phyloP scores from a whole-genome alignment of 345 rosid species.

The Eucalyptus regnans region DNA sequence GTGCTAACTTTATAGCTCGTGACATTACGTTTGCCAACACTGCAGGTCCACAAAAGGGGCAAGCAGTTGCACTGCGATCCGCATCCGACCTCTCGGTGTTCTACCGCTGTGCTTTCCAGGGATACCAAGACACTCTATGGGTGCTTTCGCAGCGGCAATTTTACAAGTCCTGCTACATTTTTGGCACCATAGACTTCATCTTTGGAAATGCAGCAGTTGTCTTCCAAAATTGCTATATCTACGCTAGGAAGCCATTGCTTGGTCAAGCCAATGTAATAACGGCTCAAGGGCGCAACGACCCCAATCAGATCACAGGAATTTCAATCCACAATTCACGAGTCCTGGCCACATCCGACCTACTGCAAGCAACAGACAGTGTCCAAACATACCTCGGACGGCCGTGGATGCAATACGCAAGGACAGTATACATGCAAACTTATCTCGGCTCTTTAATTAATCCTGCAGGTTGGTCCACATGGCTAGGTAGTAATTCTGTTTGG shows the following conservation, averaged over 20 bases:
- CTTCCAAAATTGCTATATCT: constrained; percentile 43
- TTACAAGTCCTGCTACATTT: constrained; percentile 26
- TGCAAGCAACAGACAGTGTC: neutral
- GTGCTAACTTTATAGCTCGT: constrained; percentile 44
- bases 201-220: constrained; percentile 60
- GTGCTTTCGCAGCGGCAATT: constrained; percentile 44
- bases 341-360: constrained; percentile 25
- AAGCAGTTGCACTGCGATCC: constrained; percentile 60
- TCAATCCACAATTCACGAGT: constrained; percentile 39
- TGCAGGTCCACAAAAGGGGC: constrained; percentile 43
- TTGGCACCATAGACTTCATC: constrained; percentile 53
- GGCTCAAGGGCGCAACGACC: constrained; percentile 50
- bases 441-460: constrained; percentile 35
- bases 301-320: constrained; percentile 47
- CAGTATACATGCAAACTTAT: constrained; percentile 40
- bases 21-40: constrained; percentile 51
- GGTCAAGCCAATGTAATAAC: constrained; percentile 45
- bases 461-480: constrained; percentile 68
- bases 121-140: constrained; percentile 53
- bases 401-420: constrained; percentile 52
- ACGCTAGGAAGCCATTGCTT: constrained; percentile 21
- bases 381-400: constrained; percentile 56
- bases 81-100: constrained; percentile 37
- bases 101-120: constrained; percentile 25
- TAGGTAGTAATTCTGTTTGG: constrained; percentile 26